phyloP scores from a whole-genome alignment of 2,329 filamentous ascomycete species.

The Pseudogymnoascus sp. region DNA sequence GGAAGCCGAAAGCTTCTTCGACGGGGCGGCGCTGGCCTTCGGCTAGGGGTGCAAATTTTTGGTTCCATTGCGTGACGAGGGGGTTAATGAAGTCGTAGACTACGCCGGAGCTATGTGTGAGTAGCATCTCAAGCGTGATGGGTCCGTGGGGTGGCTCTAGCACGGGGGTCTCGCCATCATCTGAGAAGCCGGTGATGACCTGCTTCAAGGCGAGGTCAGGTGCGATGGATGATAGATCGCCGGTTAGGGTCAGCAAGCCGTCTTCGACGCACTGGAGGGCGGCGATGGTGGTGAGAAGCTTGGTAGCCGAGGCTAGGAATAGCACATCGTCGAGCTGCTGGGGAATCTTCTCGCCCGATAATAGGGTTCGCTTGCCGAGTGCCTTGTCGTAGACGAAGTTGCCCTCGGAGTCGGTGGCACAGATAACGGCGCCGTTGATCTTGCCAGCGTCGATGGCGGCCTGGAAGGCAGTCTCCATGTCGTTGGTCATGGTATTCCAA shows the following conservation, averaged over 20 bases:
- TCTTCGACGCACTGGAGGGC: slow-evolving; percentile 12
- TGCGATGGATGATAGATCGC: neutral
- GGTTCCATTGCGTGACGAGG: neutral
- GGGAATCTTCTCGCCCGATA: slow-evolving; percentile 23
- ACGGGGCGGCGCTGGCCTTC: slow-evolving; percentile 20
- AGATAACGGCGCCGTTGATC: slow-evolving; percentile 38
- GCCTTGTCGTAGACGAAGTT: slow-evolving; percentile 35
- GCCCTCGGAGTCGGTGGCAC: slow-evolving; percentile 33
- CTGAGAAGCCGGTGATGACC: slow-evolving; percentile 12
- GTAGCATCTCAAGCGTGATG: slow-evolving; percentile 12
- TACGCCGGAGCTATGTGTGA: slow-evolving; percentile 11
- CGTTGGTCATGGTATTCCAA: slow-evolving; percentile 10
- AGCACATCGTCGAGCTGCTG: slow-evolving; percentile 9
- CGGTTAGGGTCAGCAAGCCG: slow-evolving; percentile 7
- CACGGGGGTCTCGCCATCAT: slow-evolving; percentile 9
- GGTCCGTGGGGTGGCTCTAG: neutral
- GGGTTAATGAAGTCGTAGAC: slow-evolving; percentile 11
- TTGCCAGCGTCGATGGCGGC: slow-evolving; percentile 37
- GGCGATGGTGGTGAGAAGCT: slow-evolving; percentile 11
- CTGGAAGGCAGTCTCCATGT: slow-evolving; percentile 34
- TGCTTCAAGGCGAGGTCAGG: slow-evolving; percentile 9
- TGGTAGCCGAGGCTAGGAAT: slow-evolving; percentile 8
- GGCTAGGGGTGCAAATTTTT: slow-evolving; percentile 21
- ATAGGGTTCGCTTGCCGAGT: slow-evolving; percentile 34
- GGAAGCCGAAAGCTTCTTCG: neutral